Evolutionary conservation across 306 rosid species (phyloP), one percentile per base, ranked within the genome.

Genomic region (Rosa persica): DNA sequence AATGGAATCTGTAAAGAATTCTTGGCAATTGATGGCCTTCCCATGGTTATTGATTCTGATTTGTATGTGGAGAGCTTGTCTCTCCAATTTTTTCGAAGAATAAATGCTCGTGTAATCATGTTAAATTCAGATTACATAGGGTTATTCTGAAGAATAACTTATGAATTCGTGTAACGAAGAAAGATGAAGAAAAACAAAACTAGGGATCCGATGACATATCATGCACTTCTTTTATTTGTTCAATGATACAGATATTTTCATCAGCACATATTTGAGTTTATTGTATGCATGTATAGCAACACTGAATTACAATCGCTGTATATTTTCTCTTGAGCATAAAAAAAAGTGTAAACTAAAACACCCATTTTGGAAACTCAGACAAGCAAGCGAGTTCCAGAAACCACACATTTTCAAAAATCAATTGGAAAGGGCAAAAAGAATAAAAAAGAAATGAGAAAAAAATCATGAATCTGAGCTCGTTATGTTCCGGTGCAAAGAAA

Each of bases 401-500:
- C 66, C 38, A 52, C 15, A 57, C 47, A 70, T 47, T 9, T 43
- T 16, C 22, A 46, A 60, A 38, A 74, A 83, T 61, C 67, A 82
- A 69, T 39, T 52, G 47, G 69, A 52, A 34, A 49, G 27, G 4
- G 20, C 16, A 30, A 13, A 40, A 15, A 49, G 51, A 48, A 23
- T 6, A 22, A 70, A 47, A 17, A 39, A 0, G 3, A 43, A 22
- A 17, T 0, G 10, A 4, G 47, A 22, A 66, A 62, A 73, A 15
- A 66, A 62, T 79, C 73, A 80, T 19, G 54, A 10, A 38, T 55
- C 72, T 5, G 72, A 86, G 49, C 82, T 83, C 40, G 57, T 51
- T 51, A 82, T 36, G 64, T 64, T 84, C 48, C 46, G 47, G 61
- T 81, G 64, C 71, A 79, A 75, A 47, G 87, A 80, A 67, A 88